Percentiles rank a stretch among this genome's conserved stretches.
These are phyloP conservation scores for Stemphylium lycopersici DNA, from an alignment of 2,329 filamentous ascomycete genomes.

Conservation along the genomic window DNA sequence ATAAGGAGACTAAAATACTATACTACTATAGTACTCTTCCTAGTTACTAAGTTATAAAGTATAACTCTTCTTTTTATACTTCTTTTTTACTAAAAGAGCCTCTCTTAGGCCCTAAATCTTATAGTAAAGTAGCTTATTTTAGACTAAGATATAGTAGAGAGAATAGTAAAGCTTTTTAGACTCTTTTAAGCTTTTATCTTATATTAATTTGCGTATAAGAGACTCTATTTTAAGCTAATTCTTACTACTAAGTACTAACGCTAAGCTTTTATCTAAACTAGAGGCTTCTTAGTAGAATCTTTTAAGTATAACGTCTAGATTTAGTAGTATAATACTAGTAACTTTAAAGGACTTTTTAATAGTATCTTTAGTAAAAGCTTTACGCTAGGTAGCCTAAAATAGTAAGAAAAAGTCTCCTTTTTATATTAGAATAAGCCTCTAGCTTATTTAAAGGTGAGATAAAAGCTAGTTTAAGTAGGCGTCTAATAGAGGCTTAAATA, in stretches of 20 bases:
- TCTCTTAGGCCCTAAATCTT: background rate
- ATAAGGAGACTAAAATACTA: too few relatives aligned
- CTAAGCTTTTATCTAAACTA: too few relatives aligned
- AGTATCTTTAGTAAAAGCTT: background rate
- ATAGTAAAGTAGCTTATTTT: background rate
- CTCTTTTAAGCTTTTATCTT: background rate
- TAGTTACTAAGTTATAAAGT: too few relatives aligned
- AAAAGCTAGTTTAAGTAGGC: slow-evolving; percentile 2
- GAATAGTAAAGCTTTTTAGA: too few relatives aligned
- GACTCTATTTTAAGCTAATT: too few relatives aligned
- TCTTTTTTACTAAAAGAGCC: background rate
- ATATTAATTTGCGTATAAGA: too few relatives aligned
- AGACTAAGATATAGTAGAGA: background rate
- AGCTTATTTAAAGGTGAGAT: slow-evolving; percentile 17
- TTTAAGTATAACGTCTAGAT: background rate
- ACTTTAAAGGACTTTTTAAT: background rate
- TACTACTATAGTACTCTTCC: background rate
- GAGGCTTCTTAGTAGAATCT: background rate
- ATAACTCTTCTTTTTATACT: background rate
- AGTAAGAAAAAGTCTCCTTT: background rate
- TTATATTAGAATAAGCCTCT: background rate
- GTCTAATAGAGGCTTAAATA: background rate
- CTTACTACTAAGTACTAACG: too few relatives aligned
- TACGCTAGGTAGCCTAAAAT: background rate
- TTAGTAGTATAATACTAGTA: background rate